These are phyloP conservation scores for Funneliformis mosseae DNA, from an alignment of 192 early-diverging fungal genomes.

Conservation along the genomic window DNA sequence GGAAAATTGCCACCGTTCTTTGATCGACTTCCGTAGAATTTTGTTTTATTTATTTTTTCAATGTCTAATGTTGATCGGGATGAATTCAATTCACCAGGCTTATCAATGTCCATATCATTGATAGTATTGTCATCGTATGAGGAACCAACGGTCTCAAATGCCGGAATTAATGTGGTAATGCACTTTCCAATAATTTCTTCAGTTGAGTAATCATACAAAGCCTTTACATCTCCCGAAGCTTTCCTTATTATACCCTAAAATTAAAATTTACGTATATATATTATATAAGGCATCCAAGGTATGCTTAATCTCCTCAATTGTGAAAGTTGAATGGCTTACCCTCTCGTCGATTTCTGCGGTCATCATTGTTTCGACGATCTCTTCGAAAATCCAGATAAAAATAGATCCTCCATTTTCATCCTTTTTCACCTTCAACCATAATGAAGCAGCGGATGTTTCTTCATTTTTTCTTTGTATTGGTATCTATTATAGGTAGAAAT, in stretches of 20 bases:
- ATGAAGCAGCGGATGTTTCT: slow-evolving; percentile 55
- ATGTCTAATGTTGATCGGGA: slow-evolving; percentile 44
- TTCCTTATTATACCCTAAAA: slow-evolving; percentile 52
- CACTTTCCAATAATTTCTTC: slow-evolving; percentile 50
- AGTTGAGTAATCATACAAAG: slow-evolving; percentile 56
- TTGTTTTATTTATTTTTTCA: slow-evolving; percentile 52
- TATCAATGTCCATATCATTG: neutral
- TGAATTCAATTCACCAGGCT: slow-evolving; percentile 37
- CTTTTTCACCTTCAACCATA: slow-evolving; percentile 64
- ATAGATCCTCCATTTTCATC: slow-evolving; percentile 47
- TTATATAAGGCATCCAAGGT: too few species aligned
- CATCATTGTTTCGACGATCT: slow-evolving; percentile 56
- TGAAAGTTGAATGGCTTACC: slow-evolving; percentile 25
- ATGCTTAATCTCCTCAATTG: too few species aligned
- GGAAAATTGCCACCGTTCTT: slow-evolving; percentile 58
- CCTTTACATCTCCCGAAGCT: slow-evolving; percentile 48
- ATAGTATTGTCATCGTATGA: neutral
- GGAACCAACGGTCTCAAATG: slow-evolving; percentile 23
- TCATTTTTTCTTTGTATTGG: slow-evolving; percentile 58
- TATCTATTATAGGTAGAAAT: too few species aligned
- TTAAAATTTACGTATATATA: neutral
- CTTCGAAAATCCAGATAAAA: slow-evolving; percentile 69
- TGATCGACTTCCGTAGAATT: slow-evolving; percentile 60
- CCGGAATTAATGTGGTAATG: slow-evolving; percentile 43
- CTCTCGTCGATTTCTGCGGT: slow-evolving; percentile 43